These are phyloP conservation scores for Candida ipomoeae DNA, from an alignment of 805 yeast genomes.

Conservation along the genomic window DNA sequence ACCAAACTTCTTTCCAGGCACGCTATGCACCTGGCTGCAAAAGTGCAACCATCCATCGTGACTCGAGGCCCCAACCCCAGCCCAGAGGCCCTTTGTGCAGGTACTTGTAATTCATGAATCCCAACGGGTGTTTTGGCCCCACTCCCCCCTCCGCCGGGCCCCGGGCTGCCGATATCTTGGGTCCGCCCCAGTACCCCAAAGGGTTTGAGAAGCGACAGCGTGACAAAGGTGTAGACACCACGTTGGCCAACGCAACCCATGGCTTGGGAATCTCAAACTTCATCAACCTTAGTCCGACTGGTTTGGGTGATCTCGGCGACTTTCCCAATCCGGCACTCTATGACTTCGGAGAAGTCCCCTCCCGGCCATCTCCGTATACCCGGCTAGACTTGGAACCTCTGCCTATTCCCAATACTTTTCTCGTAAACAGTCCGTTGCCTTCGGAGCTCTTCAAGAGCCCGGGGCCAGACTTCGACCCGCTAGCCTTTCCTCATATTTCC, in stretches of 20 bases:
- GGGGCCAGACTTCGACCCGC: not conserved
- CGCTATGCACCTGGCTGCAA: not conserved
- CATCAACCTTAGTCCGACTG: no score
- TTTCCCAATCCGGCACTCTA: not conserved
- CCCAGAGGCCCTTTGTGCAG: not conserved
- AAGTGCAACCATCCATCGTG: not conserved
- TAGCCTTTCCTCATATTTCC: not conserved
- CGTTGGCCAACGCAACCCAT: no score
- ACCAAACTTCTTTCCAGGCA: conserved; percentile 1
- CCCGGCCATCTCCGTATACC: not conserved
- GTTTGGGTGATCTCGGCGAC: no score
- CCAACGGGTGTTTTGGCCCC: not conserved
- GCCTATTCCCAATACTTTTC: not conserved
- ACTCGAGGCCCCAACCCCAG: not conserved
- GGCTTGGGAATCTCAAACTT: no score
- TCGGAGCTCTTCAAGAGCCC: not conserved
- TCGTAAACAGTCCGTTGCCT: not conserved
- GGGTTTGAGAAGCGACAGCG: not conserved
- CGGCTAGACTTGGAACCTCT: not conserved
- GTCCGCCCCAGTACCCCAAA: conserved; percentile 6
- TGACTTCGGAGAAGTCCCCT: not conserved
- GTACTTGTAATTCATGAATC: not conserved
- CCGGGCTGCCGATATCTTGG: not conserved
- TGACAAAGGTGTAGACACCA: no score
- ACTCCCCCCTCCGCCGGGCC: not conserved